Evolutionary conservation across 768 basidiomycete species (phyloP), one percentile per base, ranked within the genome.

Genomic region (Lentinula sp.): DNA sequence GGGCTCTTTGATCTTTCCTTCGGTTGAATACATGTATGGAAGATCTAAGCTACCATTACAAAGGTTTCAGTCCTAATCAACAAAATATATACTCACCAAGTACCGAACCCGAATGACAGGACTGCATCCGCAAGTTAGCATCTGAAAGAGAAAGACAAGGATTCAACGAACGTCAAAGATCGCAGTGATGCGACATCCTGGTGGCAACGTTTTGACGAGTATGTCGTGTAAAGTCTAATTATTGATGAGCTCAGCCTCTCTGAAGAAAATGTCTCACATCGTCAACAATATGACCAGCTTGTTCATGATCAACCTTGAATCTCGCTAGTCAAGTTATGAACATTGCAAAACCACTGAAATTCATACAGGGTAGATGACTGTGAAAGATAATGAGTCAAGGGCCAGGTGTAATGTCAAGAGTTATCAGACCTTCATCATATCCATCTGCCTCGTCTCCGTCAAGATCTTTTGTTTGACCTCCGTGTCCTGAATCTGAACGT

Each of bases 1-100:
- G 37, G 95, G 94, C 70, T 97, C 94, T 72, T 98, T 97, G 70
- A 98, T 76, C 69, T 92, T 94, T 53, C 95, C 95, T 75, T 98
- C 93, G 6, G 94, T 96, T 20, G 93, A 93, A 74, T 98, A 98
- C 86, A 84, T 79, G 71, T 87, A 90, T 2, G 86, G 86, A 32
- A 90, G 77, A 70, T 90, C 86, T 88, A 54, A 20, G 32, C 16
- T 56, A 55, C 18, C n/a, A 18, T 32, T 42, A 15, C 42, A 28
- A 52, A 61, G 15, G 28, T 35, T 58, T 61, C 37, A 33, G 41
- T 32, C 42, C 49, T 7, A 57, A 35, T 37, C 6, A 16, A 16
- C 32, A 12, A 16, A 20, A 20, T 9, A 6, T 9, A 39, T 20
- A 66, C 80, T 36, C 70, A 89, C 88, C 94, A 18, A 95, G 80